Base-by-base conservation (phyloP, 2,329 filamentous ascomycete species). In the Arthrobotrys pseudoclavata region DNA sequence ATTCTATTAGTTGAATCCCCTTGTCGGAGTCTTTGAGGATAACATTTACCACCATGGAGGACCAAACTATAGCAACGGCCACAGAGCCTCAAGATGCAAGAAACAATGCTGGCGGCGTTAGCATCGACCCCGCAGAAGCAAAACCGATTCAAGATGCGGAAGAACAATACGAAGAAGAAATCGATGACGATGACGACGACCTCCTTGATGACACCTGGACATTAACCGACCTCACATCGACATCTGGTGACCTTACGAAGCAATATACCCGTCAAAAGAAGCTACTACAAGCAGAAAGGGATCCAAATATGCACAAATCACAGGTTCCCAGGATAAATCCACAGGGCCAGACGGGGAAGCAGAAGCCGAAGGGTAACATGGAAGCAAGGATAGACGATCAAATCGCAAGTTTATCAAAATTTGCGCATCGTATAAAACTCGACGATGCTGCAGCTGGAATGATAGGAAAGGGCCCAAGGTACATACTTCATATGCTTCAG, bases 201-300 rank as follows among this genome's bases (percentile, higher is more conserved):
- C 79, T 87, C 69, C 83, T 84, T n/a, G 83, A 84, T 1, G 85
- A 86, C 4, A 87, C 88, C 69, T 83, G 84, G 15, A 84, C 84
- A 7, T 80, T 87, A 7, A 83, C 87, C 70, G 83, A 83, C 40
- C 84, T 84, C 3, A 83, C 86, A 0, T 40, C 47, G 10, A n/a
- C 67, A 13, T 83, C 85, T n/a, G 83, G 88, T 45, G 92, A 97
- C 83, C 88, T 93, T 70, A 94, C 93, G 42, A 96, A 96, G 84
- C 90, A 91, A 6, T 96, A 96, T 86, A 97, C 97, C 83, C 91
- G 94, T 78, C 93, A 96, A 83, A 88, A 89, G 76, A 90, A 90
- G 82, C 84, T 92, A 69, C 89, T 90, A 82, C 88, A 89, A 72
- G 83, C 84, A 10, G 82, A 83, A 62, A 81, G 84, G 67, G 85